Evolutionary conservation across 2,329 filamentous ascomycete genomes (phyloP).

Genomic region (Ophiostoma novo-ulmi): DNA sequence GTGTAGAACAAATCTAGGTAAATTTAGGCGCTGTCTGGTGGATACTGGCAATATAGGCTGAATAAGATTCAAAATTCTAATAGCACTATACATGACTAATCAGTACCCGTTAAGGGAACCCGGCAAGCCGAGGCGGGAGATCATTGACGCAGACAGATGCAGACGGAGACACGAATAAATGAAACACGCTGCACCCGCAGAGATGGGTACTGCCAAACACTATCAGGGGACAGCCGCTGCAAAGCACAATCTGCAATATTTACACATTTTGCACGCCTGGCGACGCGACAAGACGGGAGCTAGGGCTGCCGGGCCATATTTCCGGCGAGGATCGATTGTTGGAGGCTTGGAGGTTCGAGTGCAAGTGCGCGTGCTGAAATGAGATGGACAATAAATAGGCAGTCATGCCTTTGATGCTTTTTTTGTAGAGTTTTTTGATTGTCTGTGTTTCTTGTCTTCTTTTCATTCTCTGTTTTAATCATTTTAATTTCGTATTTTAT

Average conservation of each 20-base stretch:
- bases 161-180: neutral
- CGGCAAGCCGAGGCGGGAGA: neutral
- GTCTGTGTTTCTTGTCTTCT: neutral
- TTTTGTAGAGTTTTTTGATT: neutral
- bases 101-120: neutral
- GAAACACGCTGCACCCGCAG: neutral
- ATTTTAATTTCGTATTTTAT: neutral
- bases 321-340: neutral
- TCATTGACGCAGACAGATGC: neutral
- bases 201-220: neutral
- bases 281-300: constrained; percentile 4
- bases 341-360: neutral
- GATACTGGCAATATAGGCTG: neutral
- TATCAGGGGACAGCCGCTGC: neutral
- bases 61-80: neutral
- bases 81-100: neutral
- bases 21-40: neutral
- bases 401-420: neutral
- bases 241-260: neutral
- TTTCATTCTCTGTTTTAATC: neutral
- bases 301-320: constrained; percentile 4
- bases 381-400: neutral
- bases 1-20: neutral
- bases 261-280: neutral
- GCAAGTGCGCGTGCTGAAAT: neutral